These are phyloP conservation scores for Leccinum fuscescens DNA, from an alignment of 1,284 basidiomycete species.

Conservation along the genomic window DNA sequence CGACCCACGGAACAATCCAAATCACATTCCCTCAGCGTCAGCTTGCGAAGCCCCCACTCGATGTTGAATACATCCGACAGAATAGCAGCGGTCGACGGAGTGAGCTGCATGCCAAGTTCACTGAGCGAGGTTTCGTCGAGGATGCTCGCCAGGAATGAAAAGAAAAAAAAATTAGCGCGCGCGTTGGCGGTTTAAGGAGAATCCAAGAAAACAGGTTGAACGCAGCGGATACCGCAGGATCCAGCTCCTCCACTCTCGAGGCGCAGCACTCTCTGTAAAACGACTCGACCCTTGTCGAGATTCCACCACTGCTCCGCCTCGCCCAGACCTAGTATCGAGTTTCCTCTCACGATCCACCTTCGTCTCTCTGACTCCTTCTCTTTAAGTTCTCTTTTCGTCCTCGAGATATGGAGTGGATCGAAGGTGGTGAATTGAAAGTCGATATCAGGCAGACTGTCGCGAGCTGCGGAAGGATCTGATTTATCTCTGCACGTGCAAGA, in stretches of 20 bases:
- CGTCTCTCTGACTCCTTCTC: not conserved
- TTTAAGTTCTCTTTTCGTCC: not conserved
- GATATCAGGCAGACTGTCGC: not conserved
- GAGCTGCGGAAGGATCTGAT: slow-evolving; percentile 44
- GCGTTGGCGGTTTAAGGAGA: slow-evolving; percentile 18
- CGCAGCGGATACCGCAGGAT: slow-evolving; percentile 63
- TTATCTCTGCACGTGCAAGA: too few relatives aligned
- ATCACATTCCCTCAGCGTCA: too few relatives aligned
- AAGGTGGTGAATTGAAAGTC: not conserved
- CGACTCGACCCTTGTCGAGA: slow-evolving; percentile 72
- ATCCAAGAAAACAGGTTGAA: slow-evolving; percentile 52
- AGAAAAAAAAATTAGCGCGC: slow-evolving; percentile 4
- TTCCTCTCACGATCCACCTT: slow-evolving; percentile 50
- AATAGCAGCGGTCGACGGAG: too few relatives aligned
- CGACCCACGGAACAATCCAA: too few relatives aligned
- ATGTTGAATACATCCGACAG: too few relatives aligned
- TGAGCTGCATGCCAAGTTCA: not conserved
- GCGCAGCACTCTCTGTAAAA: slow-evolving; percentile 81
- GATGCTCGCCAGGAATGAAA: slow-evolving; percentile 46
- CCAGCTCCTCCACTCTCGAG: slow-evolving; percentile 70
- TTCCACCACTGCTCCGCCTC: slow-evolving; percentile 66
- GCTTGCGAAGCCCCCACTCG: too few relatives aligned
- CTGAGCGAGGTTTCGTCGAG: slow-evolving; percentile 10
- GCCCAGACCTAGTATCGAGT: slow-evolving; percentile 36
- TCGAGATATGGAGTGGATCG: not conserved